Conservation (phyloP, 169 alveolate species). For the Perkinsus olseni region DNA sequence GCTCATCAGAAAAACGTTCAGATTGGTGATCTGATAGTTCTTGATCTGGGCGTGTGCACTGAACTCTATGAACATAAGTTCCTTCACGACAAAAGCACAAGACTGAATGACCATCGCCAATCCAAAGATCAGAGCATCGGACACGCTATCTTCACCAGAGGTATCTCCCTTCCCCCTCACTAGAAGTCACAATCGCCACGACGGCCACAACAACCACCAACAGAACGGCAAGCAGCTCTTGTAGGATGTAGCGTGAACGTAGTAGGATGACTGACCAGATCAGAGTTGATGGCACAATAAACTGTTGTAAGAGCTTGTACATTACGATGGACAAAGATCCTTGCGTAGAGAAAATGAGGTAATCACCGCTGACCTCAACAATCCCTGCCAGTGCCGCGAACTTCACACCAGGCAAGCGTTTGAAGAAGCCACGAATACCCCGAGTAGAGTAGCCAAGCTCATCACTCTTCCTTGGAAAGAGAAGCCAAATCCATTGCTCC, state of each 20-base stretch:
- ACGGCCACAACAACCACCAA: neutral
- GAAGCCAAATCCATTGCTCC: neutral
- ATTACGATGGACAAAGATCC: neutral
- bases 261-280: neutral
- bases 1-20: neutral
- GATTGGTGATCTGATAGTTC: no score
- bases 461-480: neutral
- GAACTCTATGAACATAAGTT: neutral
- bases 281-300: neutral
- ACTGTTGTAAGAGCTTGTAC: neutral
- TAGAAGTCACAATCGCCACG: neutral
- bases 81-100: neutral
- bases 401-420: neutral
- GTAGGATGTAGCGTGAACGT: neutral
- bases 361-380: neutral
- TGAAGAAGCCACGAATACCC: neutral
- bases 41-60: neutral
- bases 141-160: neutral
- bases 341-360: neutral
- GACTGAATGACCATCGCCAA: neutral
- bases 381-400: neutral
- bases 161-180: neutral
- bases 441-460: neutral
- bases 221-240: neutral
- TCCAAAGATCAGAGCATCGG: neutral